These are phyloP conservation scores for Globisporangium emineosum DNA, from an alignment of 352 stramenopile genomes.

Conservation along the genomic window DNA sequence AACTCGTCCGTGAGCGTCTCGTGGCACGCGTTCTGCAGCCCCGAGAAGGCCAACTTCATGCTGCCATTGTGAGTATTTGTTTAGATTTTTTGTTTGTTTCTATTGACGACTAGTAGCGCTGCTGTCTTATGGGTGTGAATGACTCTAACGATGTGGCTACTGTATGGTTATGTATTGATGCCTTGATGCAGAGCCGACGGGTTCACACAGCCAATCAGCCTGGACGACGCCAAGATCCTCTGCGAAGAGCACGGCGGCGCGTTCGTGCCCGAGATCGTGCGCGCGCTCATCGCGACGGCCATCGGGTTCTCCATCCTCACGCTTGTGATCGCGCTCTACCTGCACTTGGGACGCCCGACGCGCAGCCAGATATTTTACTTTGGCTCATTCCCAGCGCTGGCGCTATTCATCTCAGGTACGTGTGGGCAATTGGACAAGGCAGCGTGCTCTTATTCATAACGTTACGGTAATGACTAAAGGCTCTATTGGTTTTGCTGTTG, in stretches of 20 bases:
- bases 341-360: constrained; percentile 64
- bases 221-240: constrained; percentile 24
- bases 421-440: too few relatives aligned
- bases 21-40: constrained; percentile 55
- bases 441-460: too few relatives aligned
- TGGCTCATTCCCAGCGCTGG: constrained; percentile 47
- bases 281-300: constrained; percentile 39
- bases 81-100: too few relatives aligned
- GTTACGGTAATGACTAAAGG: too few relatives aligned
- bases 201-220: constrained; percentile 16
- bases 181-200: constrained; percentile 11
- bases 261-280: constrained; percentile 32
- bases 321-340: constrained; percentile 46
- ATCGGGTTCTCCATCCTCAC: constrained; percentile 48
- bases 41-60: constrained; percentile 22
- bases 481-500: not conserved
- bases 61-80: constrained; percentile 22
- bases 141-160: not conserved
- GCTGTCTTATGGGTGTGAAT: not conserved
- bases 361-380: constrained; percentile 57
- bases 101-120: not conserved
- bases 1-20: constrained; percentile 32
- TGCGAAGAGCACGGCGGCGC: constrained; percentile 31
- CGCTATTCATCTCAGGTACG: constrained; percentile 46
- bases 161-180: too few relatives aligned